A percentile compares a stretch with the other conserved stretches of the same genome.
phyloP scores from a whole-genome alignment of 352 stramenopile species.

The Plasmopara muralis region DNA sequence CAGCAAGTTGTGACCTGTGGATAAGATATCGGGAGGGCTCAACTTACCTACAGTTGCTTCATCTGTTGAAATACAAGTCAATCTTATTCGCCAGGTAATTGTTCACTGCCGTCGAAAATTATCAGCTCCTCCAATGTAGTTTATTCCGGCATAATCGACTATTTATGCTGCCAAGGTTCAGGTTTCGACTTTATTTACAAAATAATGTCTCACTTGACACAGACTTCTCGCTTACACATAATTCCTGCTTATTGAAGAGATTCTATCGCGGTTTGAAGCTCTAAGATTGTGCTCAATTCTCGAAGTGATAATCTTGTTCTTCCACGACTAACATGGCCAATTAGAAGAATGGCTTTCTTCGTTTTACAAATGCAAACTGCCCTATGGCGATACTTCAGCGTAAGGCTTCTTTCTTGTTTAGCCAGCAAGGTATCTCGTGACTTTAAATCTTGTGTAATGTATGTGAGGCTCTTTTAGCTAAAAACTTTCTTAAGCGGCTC shows the following conservation, averaged over 20 bases:
- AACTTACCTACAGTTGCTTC: too few species aligned
- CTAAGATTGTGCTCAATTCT: constrained; percentile 6
- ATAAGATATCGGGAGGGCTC: too few species aligned
- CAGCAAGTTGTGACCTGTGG: too few species aligned
- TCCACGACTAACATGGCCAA: constrained; percentile 3
- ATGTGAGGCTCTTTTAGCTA: neutral
- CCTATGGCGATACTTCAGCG: neutral
- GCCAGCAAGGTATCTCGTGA: neutral
- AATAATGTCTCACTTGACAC: too few species aligned
- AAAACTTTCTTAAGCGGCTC: neutral
- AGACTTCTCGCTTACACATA: neutral
- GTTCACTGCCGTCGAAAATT: too few species aligned
- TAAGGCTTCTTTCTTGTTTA: neutral
- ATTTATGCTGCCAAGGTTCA: too few species aligned
- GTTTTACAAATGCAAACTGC: neutral
- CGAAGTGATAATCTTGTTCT: constrained; percentile 1
- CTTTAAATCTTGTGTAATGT: neutral
- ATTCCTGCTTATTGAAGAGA: constrained; percentile 1
- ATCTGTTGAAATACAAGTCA: too few species aligned
- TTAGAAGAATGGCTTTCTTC: constrained; percentile 3
- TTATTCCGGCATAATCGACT: too few species aligned
- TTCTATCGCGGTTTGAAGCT: constrained; percentile 1
- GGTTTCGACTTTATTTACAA: too few species aligned
- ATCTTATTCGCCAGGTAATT: too few species aligned
- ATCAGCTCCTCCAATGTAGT: too few species aligned